Evolutionary conservation across 371 early-diverging fungal species (phyloP).

Genomic region (Mortierella sp.): DNA sequence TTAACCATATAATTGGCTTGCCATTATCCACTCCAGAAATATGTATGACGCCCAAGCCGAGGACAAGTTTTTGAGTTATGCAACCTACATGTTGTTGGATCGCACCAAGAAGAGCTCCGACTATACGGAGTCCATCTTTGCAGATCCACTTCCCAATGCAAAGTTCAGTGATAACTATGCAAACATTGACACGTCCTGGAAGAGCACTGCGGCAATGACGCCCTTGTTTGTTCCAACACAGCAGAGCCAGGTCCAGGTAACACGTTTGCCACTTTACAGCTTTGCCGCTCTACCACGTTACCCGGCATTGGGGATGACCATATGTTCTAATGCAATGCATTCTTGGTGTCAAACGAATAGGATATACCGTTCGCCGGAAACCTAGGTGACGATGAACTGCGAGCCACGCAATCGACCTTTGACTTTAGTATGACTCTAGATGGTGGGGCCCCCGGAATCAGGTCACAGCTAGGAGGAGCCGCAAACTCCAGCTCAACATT

Average conservation of each 20-base stretch:
- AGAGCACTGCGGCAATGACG: conserved; percentile 68
- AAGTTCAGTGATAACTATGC: conserved; percentile 64
- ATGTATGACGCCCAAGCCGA: conserved; percentile 75
- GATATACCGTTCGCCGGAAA: conserved; percentile 9
- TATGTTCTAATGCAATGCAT: not conserved
- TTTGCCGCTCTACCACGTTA: no score
- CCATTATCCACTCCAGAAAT: conserved; percentile 44
- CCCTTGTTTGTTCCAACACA: conserved; percentile 77
- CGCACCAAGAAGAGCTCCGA: conserved; percentile 68
- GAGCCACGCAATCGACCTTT: conserved; percentile 66
- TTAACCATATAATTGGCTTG: no score
- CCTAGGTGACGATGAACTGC: conserved; percentile 53
- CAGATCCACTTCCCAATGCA: conserved; percentile 70
- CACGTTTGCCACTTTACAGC: not conserved
- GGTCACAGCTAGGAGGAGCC: conserved; percentile 40
- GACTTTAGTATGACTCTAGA: conserved; percentile 62
- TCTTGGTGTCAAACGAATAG: conserved; percentile 5
- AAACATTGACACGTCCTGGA: conserved; percentile 72
- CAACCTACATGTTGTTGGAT: conserved; percentile 69
- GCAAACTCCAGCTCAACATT: conserved; percentile 30
- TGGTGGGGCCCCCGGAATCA: conserved; percentile 43
- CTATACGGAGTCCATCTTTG: conserved; percentile 70
- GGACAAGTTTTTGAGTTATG: conserved; percentile 69
- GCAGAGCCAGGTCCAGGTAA: conserved; percentile 49
- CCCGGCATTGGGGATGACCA: no score